A percentile compares a stretch with the other conserved stretches of the same genome.
Evolutionary conservation across 257 asterid genomes (phyloP).

Genomic region (Solanum tarijense): DNA sequence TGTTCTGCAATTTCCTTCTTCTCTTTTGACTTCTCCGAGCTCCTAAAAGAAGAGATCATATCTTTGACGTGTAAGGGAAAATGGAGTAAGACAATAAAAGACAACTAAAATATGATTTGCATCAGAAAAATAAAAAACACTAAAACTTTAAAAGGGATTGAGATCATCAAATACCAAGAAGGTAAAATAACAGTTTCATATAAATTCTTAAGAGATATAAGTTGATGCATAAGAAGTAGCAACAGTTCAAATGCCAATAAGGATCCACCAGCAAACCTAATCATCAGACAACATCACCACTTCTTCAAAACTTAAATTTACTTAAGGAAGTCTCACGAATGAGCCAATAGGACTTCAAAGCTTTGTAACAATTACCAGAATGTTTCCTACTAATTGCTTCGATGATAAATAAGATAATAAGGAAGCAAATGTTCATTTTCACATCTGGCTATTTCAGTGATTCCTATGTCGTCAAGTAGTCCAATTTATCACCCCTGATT

Average conservation of each 20-base stretch:
- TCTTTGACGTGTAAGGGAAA: not conserved
- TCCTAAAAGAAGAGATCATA: slow-evolving; percentile 30
- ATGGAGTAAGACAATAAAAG: not conserved
- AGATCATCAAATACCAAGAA: not conserved
- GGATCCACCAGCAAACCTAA: not conserved
- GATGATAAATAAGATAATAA: not conserved
- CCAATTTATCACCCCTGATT: not conserved
- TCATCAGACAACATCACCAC: not conserved
- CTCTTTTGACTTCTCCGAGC: slow-evolving; percentile 63
- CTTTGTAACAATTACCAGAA: not conserved
- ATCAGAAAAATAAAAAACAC: not conserved
- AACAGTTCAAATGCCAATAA: not conserved
- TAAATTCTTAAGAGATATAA: not conserved
- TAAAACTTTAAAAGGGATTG: not conserved
- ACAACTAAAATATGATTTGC: not conserved
- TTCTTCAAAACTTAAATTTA: not conserved
- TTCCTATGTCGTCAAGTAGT: not conserved
- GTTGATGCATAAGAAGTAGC: not conserved
- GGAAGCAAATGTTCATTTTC: not conserved
- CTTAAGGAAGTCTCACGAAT: not conserved
- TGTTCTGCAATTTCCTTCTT: slow-evolving; percentile 72
- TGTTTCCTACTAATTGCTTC: not conserved
- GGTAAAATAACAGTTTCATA: not conserved
- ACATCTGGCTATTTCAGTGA: not conserved
- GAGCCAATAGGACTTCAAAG: not conserved